Evolutionary conservation across 805 yeast genomes (phyloP), one percentile per base, ranked within the genome.

Genomic region (Saccharomycopsis fibuligera): DNA sequence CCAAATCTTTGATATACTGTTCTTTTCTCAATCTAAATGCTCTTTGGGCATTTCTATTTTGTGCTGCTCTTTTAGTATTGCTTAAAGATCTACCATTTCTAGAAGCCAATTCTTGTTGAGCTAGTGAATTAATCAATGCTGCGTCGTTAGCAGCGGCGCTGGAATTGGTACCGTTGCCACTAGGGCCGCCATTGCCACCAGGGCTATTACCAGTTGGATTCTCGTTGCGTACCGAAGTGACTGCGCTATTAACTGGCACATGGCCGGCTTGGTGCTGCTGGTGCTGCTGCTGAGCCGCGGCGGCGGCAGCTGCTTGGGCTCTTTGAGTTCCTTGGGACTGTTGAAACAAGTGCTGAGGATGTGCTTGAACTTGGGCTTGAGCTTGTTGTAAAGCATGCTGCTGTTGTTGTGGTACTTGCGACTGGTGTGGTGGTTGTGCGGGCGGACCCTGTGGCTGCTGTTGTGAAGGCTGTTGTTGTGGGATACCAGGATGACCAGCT

Each of bases 1-100:
- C 96, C 49, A 90, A 70, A 43, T 87, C 91, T 63, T 81, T 83
- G 56, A 90, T 79, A 59, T 87, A 82, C 50, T 78, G 75, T 59
- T 89, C 96, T 61, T 86, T 83, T 53, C 96, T 75, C 61, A 80
- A 81, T 61, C 97, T 76, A 67, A 89, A 90, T 6, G 96, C 96
- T 57, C 86, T 78, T 67, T 90, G 97, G 3, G 97, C 96, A 53
- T 79, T 81, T 60, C 97, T 73, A 69, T 90, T 90, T 66, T 90
- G 97, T 6, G 83, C 89, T 1, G 96, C 96, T 54, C 97, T 78
- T 64, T 86, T 87, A 36, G 93, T 78, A 49, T 73, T 75, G 27
- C 12, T 46, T 12, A 40, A 24, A 4, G 33, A 12, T 41, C 29
- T 45, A 6, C 35, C 41, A 19, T 43, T 16, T 8, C 31, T 8